Evolutionary conservation across 83 land plant genomes (phyloP).

Genomic region (Thuja plicata): DNA sequence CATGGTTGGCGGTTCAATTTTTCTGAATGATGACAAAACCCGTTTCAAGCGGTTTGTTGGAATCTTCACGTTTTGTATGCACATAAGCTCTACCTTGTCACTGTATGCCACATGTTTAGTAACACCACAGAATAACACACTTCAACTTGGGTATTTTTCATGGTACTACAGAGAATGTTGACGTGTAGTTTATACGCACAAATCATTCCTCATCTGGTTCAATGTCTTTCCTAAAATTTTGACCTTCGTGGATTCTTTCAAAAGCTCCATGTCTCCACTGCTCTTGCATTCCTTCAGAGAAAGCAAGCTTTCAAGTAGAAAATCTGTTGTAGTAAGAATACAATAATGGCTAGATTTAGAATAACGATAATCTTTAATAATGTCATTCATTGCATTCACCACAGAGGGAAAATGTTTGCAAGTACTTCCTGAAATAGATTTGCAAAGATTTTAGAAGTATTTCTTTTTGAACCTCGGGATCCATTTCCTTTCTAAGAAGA

Average conservation of each 20-base stretch:
- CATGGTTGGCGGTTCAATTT: no score
- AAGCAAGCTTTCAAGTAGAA: not conserved
- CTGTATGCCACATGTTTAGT: no score
- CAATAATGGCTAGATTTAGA: not conserved
- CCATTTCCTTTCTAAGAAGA: conserved; percentile 40
- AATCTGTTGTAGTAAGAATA: not conserved
- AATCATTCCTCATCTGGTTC: no score
- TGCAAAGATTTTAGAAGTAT: conserved; percentile 42
- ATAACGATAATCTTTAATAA: conserved; percentile 4
- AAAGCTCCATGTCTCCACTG: not conserved
- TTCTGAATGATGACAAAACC: no score
- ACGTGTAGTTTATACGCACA: no score
- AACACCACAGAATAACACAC: no score
- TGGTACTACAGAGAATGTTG: no score
- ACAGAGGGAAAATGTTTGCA: conserved; percentile 27
- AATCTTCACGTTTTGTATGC: no score
- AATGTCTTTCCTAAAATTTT: conserved; percentile 7
- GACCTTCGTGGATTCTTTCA: not conserved
- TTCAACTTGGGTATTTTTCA: no score
- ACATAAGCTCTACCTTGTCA: no score
- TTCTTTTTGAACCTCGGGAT: conserved; percentile 35
- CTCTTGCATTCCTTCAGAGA: not conserved
- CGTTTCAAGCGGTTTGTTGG: no score
- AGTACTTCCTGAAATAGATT: conserved; percentile 12
- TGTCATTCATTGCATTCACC: conserved; percentile 16